Evolutionary conservation across 352 stramenopile species (phyloP).

Genomic region (Hyphochytrium catenoides): DNA sequence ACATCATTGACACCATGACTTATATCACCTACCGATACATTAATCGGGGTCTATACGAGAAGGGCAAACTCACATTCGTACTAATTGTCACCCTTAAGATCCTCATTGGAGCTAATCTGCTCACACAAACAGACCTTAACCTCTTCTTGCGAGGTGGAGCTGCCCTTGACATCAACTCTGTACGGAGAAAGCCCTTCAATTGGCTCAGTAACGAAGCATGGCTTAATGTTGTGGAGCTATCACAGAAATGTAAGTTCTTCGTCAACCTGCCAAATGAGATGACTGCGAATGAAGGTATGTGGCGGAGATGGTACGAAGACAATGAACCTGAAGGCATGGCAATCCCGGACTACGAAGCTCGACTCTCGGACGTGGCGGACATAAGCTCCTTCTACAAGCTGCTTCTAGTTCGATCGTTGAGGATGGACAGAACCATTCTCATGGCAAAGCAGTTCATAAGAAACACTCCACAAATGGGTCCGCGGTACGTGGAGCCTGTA

Average conservation of each 20-base stretch:
- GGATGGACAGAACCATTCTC: conserved; percentile 91
- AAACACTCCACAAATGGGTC: conserved; percentile 86
- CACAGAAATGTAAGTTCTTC: conserved; percentile 88
- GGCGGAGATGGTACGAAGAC: conserved; percentile 91
- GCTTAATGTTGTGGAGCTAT: conserved; percentile 90
- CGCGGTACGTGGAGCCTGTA: conserved; percentile 89
- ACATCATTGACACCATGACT: conserved; percentile 98
- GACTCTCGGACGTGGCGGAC: conserved; percentile 69
- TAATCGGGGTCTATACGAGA: conserved; percentile 91
- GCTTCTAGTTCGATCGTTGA: conserved; percentile 82
- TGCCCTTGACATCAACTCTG: conserved; percentile 87
- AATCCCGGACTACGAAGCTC: conserved; percentile 85
- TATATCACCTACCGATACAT: conserved; percentile 97
- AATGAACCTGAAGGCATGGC: conserved; percentile 86
- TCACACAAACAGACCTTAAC: conserved; percentile 83
- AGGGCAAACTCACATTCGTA: conserved; percentile 95
- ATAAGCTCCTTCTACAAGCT: conserved; percentile 91
- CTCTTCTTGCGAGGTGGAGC: conserved; percentile 83
- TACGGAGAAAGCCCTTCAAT: conserved; percentile 81
- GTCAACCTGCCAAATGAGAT: conserved; percentile 87
- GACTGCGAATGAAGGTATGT: conserved; percentile 83
- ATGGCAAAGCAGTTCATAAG: conserved; percentile 93
- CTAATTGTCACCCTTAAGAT: conserved; percentile 94
- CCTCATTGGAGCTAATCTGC: conserved; percentile 71
- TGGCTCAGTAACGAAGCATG: conserved; percentile 94